Evolutionary conservation across 1,284 basidiomycete species (phyloP).

Genomic region (Trametes pubescens): DNA sequence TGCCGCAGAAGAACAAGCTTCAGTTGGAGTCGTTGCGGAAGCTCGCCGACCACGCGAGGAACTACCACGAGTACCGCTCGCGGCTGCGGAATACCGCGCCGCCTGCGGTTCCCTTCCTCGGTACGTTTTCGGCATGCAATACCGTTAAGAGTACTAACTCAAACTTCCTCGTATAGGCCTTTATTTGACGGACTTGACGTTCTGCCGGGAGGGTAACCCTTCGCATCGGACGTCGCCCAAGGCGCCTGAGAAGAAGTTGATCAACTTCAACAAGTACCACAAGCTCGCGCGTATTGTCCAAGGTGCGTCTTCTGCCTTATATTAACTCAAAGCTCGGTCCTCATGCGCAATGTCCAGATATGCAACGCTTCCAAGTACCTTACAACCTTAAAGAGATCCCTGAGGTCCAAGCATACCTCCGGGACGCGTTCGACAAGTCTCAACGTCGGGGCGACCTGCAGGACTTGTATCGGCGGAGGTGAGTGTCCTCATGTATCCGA

Average conservation of each 20-base stretch:
- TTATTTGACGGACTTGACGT: constrained; percentile 93
- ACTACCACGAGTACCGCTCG: constrained; percentile 93
- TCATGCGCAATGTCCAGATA: constrained; percentile 58
- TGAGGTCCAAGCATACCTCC: constrained; percentile 85
- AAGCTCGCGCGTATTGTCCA: constrained; percentile 90
- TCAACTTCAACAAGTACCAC: constrained; percentile 97
- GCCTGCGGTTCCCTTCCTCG: constrained; percentile 92
- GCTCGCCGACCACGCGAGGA: constrained; percentile 89
- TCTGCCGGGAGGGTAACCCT: constrained; percentile 95
- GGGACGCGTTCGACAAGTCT: constrained; percentile 74
- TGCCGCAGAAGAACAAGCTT: constrained; percentile 85
- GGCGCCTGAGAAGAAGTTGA: constrained; percentile 79
- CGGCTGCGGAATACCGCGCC: constrained; percentile 83
- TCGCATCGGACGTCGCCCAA: constrained; percentile 83
- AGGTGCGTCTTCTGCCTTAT: constrained; percentile 53
- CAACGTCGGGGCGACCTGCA: constrained; percentile 79
- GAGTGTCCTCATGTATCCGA: constrained; percentile 34
- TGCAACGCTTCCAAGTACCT: constrained; percentile 92
- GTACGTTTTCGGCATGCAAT: constrained; percentile 60
- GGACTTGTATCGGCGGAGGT: constrained; percentile 85
- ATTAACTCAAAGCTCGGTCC: neutral
- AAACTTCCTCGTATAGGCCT: constrained; percentile 58
- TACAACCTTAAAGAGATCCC: constrained; percentile 86
- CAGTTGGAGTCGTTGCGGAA: constrained; percentile 85
- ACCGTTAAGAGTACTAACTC: constrained; percentile 21